Conservation (phyloP, 208 protist species). For the Leishmania tropica region DNA sequence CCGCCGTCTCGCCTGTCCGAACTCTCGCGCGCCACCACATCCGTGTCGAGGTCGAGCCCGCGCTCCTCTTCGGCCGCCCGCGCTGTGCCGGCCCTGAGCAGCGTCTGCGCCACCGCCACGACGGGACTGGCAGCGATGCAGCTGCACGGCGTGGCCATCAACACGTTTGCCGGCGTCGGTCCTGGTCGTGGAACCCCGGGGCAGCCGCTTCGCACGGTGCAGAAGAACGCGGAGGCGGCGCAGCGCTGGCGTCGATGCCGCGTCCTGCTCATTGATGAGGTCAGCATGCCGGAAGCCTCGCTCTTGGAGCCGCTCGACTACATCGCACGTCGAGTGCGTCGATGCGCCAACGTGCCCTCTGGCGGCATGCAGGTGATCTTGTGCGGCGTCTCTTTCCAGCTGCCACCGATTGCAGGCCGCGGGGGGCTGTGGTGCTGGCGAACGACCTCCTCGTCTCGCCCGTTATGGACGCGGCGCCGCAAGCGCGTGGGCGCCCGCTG, state of each 20-base stretch:
- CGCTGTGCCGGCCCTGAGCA: neutral
- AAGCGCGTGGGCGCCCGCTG: no score
- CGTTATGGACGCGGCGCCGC: no score
- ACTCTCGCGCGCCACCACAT: neutral
- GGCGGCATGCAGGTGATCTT: slow-evolving; percentile 92
- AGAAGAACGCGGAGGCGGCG: slow-evolving; percentile 11
- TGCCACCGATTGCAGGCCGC: slow-evolving; percentile 55
- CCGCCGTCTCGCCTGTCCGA: neutral
- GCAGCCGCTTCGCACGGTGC: slow-evolving; percentile 30
- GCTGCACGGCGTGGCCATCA: slow-evolving; percentile 73
- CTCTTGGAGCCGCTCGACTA: slow-evolving; percentile 82
- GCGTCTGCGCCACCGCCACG: slow-evolving; percentile 76
- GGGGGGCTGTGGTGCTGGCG: neutral
- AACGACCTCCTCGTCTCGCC: neutral
- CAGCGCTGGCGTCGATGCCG: slow-evolving; percentile 50
- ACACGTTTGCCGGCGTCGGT: slow-evolving; percentile 77
- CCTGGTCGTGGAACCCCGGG: slow-evolving; percentile 17
- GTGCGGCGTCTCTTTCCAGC: slow-evolving; percentile 91
- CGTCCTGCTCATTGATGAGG: slow-evolving; percentile 89
- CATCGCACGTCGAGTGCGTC: slow-evolving; percentile 62
- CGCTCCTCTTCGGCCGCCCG: neutral
- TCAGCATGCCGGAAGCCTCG: slow-evolving; percentile 83
- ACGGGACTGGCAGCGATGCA: slow-evolving; percentile 89
- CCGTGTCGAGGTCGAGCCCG: neutral
- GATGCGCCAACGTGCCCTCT: slow-evolving; percentile 55